Percentiles rank a stretch among this genome's conserved stretches.
Conservation (phyloP, 805 yeast genomes). For the Kuraishia cidri region DNA sequence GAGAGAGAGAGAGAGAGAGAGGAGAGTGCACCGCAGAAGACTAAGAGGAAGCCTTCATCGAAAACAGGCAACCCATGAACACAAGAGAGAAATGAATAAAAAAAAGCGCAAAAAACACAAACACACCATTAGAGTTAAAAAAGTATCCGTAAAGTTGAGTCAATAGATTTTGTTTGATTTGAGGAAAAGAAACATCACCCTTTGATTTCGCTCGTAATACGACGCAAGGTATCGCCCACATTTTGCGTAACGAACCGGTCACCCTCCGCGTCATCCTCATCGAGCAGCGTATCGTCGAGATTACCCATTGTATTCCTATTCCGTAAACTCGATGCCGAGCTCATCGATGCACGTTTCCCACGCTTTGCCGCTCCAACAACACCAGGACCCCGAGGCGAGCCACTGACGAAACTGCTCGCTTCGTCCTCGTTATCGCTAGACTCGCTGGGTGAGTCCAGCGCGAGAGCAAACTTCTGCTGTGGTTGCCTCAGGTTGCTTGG, state of each 20-base stretch:
- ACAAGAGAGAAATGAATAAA: neutral
- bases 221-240: conserved; percentile 23
- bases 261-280: conserved; percentile 6
- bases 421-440: conserved; percentile 3
- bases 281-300: conserved; percentile 6
- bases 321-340: too few relatives aligned
- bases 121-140: conserved; percentile 7
- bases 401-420: too few relatives aligned
- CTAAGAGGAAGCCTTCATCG: conserved; percentile 1
- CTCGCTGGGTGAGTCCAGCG: conserved; percentile 3
- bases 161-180: too few relatives aligned
- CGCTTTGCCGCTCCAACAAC: too few relatives aligned
- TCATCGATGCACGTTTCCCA: too few relatives aligned
- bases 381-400: too few relatives aligned
- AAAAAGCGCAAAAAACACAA: conserved; percentile 3
- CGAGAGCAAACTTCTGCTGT: conserved; percentile 1
- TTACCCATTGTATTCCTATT: neutral
- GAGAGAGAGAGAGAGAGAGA: conserved; percentile 1
- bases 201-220: conserved; percentile 17
- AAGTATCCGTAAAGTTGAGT: too few relatives aligned
- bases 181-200: too few relatives aligned
- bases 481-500: neutral
- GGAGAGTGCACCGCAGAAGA: neutral
- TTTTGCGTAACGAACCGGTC: conserved; percentile 20
- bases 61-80: conserved; percentile 1